Evolutionary conservation across 2,329 filamentous ascomycete genomes (phyloP), one percentile per base, ranked within the genome.

Genomic region (Beauveria sp.): DNA sequence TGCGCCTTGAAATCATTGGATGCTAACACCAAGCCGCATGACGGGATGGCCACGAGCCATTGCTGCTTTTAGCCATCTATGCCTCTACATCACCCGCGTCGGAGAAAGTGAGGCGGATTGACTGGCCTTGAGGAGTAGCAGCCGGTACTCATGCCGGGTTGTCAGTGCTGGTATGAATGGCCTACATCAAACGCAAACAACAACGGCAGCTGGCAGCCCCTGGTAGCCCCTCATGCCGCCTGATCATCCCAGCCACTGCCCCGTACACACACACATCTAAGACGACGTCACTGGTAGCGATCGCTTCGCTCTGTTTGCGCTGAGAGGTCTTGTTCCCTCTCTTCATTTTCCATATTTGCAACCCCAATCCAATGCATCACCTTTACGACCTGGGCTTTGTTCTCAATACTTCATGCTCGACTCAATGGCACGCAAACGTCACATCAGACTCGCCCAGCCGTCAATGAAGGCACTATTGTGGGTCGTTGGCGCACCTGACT

Each of bases 401-500:
- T 54, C 43, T 60, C 61, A 63, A 57, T 61, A 64, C 26, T 66
- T 65, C 66, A 67, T 62, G 26, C 65, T 66, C 69, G 67, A 65
- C 68, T 59, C 60, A 55, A 43, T 54, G 28, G 22, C 53, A 59
- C 54, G 31, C 52, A 56, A 57, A 54, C 42, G 54, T 63, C 62
- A 60, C 51, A 43, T 50, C 56, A 6, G 52, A 50, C 60, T 62
- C 48, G 61, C 50, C 59, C 51, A 55, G 50, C 43, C 60, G 20
- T 64, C 62, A 50, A 63, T 62, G 55, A 50, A 64, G 34, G 60
- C 61, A 60, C 48, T 34, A 42, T 60, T 65, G 61, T 51, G 60
- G 64, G 54, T 60, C 65, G 31, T 46, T 28, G 34, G 57, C 58
- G 62, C 66, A 66, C 66, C 65, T 66, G 65, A 64, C 65, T 61